These are phyloP conservation scores for Endoconidiophora laricicola DNA, from an alignment of 2,329 filamentous ascomycete species.

Conservation along the genomic window DNA sequence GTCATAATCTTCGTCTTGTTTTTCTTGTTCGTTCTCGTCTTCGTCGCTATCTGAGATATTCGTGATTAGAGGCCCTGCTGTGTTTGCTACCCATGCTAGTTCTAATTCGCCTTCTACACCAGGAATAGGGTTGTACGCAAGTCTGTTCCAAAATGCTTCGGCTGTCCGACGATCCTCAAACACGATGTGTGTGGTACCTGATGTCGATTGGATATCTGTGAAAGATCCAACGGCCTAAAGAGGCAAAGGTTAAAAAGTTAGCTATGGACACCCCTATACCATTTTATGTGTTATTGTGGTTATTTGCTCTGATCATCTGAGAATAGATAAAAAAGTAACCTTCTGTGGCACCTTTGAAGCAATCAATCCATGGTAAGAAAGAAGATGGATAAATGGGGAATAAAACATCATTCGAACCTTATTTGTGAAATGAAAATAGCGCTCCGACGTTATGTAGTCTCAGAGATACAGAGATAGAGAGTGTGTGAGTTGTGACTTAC, in stretches of 20 bases:
- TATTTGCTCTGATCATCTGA: too few species aligned
- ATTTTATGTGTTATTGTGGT: too few species aligned
- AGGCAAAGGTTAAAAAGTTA: not conserved
- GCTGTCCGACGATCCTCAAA: slow-evolving; percentile 55
- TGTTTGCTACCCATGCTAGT: slow-evolving; percentile 41
- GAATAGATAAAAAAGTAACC: too few species aligned
- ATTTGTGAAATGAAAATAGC: too few species aligned
- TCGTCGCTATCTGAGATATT: slow-evolving; percentile 16
- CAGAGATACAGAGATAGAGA: too few species aligned
- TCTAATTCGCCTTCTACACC: slow-evolving; percentile 47
- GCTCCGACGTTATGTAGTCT: too few species aligned
- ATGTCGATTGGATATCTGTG: slow-evolving; percentile 35
- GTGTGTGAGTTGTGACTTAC: slow-evolving; percentile 26
- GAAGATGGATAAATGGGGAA: too few species aligned
- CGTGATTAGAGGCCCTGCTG: slow-evolving; percentile 16
- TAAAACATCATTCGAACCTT: too few species aligned
- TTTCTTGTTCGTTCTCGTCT: slow-evolving; percentile 10
- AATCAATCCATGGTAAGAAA: too few species aligned
- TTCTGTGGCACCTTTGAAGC: too few species aligned
- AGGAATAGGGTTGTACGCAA: slow-evolving; percentile 41
- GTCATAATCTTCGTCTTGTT: not conserved
- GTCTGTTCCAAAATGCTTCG: slow-evolving; percentile 48
- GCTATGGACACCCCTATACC: not conserved
- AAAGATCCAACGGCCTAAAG: slow-evolving; percentile 45
- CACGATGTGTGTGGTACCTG: slow-evolving; percentile 34